These are phyloP conservation scores for Hysterium pulicare DNA, from an alignment of 2,329 filamentous ascomycete species.

Conservation along the genomic window DNA sequence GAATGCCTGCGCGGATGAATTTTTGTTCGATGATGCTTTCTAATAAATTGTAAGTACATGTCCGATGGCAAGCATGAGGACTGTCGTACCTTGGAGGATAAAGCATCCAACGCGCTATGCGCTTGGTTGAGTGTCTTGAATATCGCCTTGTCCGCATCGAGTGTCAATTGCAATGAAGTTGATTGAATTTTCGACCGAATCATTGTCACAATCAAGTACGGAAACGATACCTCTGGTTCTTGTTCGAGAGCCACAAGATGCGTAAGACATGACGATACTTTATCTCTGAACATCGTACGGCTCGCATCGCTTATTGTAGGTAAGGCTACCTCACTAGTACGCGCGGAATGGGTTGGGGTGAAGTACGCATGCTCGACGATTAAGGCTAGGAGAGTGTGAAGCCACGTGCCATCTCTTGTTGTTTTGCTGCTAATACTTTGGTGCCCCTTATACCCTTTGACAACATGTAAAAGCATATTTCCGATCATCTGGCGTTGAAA, in stretches of 20 bases:
- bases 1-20: constrained; percentile 58
- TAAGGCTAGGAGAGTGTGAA: constrained; percentile 44
- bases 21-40: constrained; percentile 18
- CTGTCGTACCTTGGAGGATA: constrained; percentile 22
- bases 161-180: constrained; percentile 40
- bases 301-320: constrained; percentile 47
- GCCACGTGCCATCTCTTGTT: constrained; percentile 39
- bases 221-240: constrained; percentile 22
- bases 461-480: constrained; percentile 51
- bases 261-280: constrained; percentile 54
- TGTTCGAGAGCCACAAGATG: constrained; percentile 41
- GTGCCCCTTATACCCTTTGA: constrained; percentile 41
- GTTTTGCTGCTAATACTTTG: constrained; percentile 22
- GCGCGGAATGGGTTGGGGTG: constrained; percentile 30
- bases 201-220: constrained; percentile 26
- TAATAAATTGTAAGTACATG: constrained; percentile 8
- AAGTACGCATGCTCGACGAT: constrained; percentile 53
- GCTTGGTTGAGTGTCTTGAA: constrained; percentile 35
- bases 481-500: constrained; percentile 49
- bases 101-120: constrained; percentile 26
- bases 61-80: neutral
- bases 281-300: constrained; percentile 52
- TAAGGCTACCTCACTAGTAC: constrained; percentile 35
- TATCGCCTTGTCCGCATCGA: constrained; percentile 48
- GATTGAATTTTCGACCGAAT: constrained; percentile 22